A percentile compares a stretch with the other conserved stretches of the same genome.
These are phyloP conservation scores for Spiraea crenata DNA, from an alignment of 331 rosid genomes.

Conservation along the genomic window DNA sequence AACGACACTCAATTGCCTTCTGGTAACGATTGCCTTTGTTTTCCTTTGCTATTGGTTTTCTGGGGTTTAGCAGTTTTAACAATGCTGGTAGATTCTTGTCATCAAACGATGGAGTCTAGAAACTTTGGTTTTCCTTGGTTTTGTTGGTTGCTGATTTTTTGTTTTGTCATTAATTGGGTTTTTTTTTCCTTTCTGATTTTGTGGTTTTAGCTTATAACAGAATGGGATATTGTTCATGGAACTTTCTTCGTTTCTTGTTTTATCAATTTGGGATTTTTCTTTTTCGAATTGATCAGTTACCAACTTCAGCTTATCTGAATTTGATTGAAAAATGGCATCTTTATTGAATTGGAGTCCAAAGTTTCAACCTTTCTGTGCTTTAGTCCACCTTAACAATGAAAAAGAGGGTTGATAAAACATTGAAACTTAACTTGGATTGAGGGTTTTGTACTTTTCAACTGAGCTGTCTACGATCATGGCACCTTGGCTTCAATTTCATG, in stretches of 20 bases:
- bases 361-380: neutral
- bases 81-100: neutral
- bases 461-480: neutral
- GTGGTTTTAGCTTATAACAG: neutral
- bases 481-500: no score
- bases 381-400: no score
- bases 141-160: neutral
- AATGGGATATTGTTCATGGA: neutral
- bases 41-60: neutral
- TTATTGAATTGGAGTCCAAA: neutral
- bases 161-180: neutral
- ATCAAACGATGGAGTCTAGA: neutral
- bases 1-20: conserved; percentile 23
- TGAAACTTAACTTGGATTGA: neutral
- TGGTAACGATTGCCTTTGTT: conserved; percentile 19
- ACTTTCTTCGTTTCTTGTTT: neutral
- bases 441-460: neutral
- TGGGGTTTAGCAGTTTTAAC: neutral
- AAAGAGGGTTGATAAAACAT: neutral
- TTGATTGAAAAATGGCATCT: neutral
- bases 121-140: neutral
- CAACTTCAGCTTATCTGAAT: neutral
- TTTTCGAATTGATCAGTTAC: neutral
- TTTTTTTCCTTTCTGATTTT: neutral
- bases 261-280: conserved; percentile 2